A percentile compares a stretch with the other conserved stretches of the same genome.
These are phyloP conservation scores for Fusarium kyushuense DNA, from an alignment of 2,329 filamentous ascomycete genomes.

Conservation along the genomic window DNA sequence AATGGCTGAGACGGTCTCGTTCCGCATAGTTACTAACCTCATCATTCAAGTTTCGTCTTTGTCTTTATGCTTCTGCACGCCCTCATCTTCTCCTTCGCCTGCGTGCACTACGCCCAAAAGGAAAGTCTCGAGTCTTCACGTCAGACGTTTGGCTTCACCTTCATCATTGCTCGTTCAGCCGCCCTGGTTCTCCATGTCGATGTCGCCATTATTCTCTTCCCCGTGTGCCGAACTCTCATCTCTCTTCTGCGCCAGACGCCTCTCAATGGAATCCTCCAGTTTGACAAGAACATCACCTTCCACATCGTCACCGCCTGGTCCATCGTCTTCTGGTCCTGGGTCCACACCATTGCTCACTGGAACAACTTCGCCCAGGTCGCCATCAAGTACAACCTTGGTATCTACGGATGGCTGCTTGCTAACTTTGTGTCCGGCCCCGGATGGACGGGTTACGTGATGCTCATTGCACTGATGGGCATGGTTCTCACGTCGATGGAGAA, in stretches of 20 bases:
- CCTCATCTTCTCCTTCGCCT: slow-evolving; percentile 83
- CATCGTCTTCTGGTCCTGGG: slow-evolving; percentile 88
- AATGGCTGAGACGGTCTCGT: neutral
- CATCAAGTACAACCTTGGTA: slow-evolving; percentile 78
- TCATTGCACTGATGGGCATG: slow-evolving; percentile 82
- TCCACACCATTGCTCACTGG: slow-evolving; percentile 89
- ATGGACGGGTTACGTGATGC: slow-evolving; percentile 89
- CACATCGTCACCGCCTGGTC: slow-evolving; percentile 89
- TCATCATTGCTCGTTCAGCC: slow-evolving; percentile 79
- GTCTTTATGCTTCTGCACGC: slow-evolving; percentile 79
- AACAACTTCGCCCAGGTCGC: slow-evolving; percentile 86
- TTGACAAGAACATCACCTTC: slow-evolving; percentile 91
- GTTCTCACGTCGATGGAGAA: slow-evolving; percentile 82
- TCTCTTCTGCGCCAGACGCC: slow-evolving; percentile 84
- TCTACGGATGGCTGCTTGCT: slow-evolving; percentile 81
- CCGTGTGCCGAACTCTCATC: slow-evolving; percentile 86
- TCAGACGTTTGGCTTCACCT: slow-evolving; percentile 79
- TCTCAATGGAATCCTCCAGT: slow-evolving; percentile 86
- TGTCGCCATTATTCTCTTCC: slow-evolving; percentile 81
- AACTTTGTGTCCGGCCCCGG: slow-evolving; percentile 85
- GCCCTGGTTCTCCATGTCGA: slow-evolving; percentile 85
- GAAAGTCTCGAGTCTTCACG: slow-evolving; percentile 76
- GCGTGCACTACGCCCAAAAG: slow-evolving; percentile 83
- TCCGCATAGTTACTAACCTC: neutral
- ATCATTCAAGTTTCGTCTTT: slow-evolving; percentile 70